Conservation (phyloP, 2,329 filamentous ascomycete genomes). For the Fusarium continuum region DNA sequence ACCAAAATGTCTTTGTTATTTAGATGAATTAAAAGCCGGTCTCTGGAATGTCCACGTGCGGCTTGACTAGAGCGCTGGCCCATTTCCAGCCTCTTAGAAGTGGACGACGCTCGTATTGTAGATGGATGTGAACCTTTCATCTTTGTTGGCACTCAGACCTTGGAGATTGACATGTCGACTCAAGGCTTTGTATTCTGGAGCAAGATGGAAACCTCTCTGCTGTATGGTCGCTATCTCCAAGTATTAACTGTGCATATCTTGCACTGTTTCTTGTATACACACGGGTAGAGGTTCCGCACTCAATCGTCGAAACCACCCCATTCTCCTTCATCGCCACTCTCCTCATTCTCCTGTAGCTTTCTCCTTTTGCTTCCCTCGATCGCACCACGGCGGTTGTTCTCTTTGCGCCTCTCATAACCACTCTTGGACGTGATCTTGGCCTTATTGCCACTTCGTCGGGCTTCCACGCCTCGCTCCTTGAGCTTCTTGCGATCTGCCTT, state of each 20-base stretch:
- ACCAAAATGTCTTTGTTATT: constrained; percentile 4
- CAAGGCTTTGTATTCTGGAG: constrained; percentile 1
- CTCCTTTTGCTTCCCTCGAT: constrained; percentile 69
- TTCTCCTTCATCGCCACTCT: constrained; percentile 47
- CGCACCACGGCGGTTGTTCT: constrained; percentile 72
- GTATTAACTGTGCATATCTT: too few species aligned
- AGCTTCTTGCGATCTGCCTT: constrained; percentile 87
- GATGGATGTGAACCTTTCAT: too few species aligned
- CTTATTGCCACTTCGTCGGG: constrained; percentile 59
- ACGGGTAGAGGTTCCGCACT: too few species aligned
- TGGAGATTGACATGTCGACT: too few species aligned
- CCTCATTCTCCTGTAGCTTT: constrained; percentile 49
- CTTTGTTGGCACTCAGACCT: too few species aligned
- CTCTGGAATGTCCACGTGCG: constrained; percentile 25
- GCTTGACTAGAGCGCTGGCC: neutral
- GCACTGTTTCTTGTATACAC: neutral
- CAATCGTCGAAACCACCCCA: constrained; percentile 59
- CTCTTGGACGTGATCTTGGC: constrained; percentile 85
- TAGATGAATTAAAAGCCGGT: neutral
- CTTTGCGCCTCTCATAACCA: constrained; percentile 74
- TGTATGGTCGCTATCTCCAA: neutral
- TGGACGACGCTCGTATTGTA: neutral
- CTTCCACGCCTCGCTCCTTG: constrained; percentile 83
- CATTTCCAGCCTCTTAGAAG: neutral
- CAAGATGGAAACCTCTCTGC: neutral